Base-by-base conservation (phyloP, 2,329 filamentous ascomycete species). In the Fusarium heterosporum region DNA sequence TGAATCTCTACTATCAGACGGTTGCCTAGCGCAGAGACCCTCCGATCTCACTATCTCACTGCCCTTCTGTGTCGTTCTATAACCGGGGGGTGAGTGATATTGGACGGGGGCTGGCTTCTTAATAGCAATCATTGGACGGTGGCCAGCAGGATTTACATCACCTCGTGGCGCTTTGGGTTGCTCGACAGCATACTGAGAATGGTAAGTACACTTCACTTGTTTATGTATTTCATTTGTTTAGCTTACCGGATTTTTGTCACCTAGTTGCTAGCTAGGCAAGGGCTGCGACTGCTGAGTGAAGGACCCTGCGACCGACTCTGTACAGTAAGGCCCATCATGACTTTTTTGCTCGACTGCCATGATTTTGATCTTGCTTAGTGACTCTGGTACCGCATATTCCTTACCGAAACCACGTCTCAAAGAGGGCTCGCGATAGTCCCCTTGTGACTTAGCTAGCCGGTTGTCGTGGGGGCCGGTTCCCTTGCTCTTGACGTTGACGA, bases 361-460 rank as follows among this genome's bases (percentile, higher is more conserved):
- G n/a, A n/a, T n/a, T n/a, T n/a, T n/a, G n/a, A n/a, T n/a, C n/a
- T n/a, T n/a, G n/a, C n/a, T n/a, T n/a, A n/a, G n/a, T n/a, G n/a
- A n/a, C n/a, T n/a, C n/a, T n/a, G n/a, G n/a, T n/a, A n/a, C n/a
- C n/a, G n/a, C n/a, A n/a, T n/a, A n/a, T n/a, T n/a, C n/a, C n/a
- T n/a, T n/a, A n/a, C n/a, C n/a, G n/a, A n/a, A n/a, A n/a, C 34
- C 61, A 1, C 69, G 55, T 56, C 69, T 53, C 14, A 72, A 3
- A 1, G 56, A 70, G 0, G 47, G 49, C 4, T 64, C 51, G 0
- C 69, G 61, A 8, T 47, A 66, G 8, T 61, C 34, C 0, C 69
- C 43, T 0, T 22, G 29, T 1, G 36, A 13, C 1, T 43, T 45
- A 0, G 55, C 3, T 0, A 71, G 3, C 0, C 28, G 26, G 4